Percentiles rank a stretch among this genome's conserved stretches.
These are phyloP conservation scores for Oenanthe javanica DNA, from an alignment of 140 eudicot genomes.

Conservation along the genomic window DNA sequence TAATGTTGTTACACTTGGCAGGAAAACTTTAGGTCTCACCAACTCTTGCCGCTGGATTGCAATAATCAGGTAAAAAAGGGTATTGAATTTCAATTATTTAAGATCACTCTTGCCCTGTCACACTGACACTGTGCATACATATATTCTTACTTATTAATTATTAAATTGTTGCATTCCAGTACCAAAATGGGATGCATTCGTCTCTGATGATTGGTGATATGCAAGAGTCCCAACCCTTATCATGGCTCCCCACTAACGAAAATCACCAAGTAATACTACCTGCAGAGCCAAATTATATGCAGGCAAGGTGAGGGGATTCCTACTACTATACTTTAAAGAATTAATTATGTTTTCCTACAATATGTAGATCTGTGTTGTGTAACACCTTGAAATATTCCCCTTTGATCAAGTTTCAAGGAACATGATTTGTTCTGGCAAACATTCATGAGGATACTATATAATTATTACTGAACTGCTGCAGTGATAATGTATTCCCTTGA, in stretches of 20 bases:
- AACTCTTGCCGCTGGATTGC: constrained; percentile 52
- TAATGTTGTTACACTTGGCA: constrained; percentile 9
- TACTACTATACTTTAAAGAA: neutral
- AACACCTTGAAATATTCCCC: neutral
- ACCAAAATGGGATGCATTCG: constrained; percentile 53
- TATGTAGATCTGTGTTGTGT: constrained; percentile 4
- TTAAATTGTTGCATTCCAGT: constrained; percentile 28
- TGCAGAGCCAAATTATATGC: constrained; percentile 41
- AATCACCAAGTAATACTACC: constrained; percentile 44
- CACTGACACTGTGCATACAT: neutral
- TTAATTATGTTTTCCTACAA: neutral
- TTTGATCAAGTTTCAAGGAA: neutral
- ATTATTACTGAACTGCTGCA: neutral
- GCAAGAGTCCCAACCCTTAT: constrained; percentile 44
- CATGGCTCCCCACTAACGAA: constrained; percentile 64
- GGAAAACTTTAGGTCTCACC: constrained; percentile 50
- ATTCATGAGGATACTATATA: neutral
- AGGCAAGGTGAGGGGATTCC: constrained; percentile 41
- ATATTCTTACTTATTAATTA: neutral
- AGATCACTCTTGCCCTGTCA: constrained; percentile 5
- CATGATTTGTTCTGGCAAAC: neutral
- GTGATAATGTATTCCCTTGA: neutral
- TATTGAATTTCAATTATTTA: neutral
- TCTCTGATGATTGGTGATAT: constrained; percentile 47
- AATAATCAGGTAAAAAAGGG: constrained; percentile 45